Percentiles rank a stretch among this genome's conserved stretches.
These are phyloP conservation scores for Fusarium bactridioides DNA, from an alignment of 2,329 filamentous ascomycete species.

Conservation along the genomic window DNA sequence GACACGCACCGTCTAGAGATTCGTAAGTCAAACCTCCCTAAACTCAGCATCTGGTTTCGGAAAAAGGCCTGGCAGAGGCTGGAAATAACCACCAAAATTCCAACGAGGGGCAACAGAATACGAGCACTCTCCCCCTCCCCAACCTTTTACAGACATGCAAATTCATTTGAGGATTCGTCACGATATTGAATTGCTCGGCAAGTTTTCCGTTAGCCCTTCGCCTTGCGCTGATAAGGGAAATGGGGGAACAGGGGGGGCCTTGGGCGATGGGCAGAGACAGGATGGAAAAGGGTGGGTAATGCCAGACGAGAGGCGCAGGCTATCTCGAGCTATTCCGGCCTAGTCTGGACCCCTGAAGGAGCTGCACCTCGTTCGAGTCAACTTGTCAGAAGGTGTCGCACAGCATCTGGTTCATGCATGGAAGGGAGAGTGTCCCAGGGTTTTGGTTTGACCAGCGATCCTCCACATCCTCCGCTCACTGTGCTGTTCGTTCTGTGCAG, in stretches of 20 bases:
- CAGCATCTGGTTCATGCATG: conserved; percentile 23
- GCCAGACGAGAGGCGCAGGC: conserved; percentile 31
- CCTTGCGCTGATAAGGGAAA: conserved; percentile 20
- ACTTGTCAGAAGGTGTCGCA: conserved; percentile 21
- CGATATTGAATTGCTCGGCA: conserved; percentile 3
- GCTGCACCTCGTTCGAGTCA: background rate
- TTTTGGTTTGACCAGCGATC: conserved; percentile 12
- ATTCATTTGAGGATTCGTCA: background rate
- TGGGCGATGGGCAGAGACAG: background rate
- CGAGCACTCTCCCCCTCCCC: background rate
- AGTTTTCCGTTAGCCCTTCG: conserved; percentile 1
- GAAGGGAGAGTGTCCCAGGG: conserved; percentile 15
- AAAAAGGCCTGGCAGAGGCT: conserved; percentile 7
- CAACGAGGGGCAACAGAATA: conserved; percentile 3
- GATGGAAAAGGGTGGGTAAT: conserved; percentile 1
- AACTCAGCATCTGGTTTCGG: conserved; percentile 5
- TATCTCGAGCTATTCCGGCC: background rate
- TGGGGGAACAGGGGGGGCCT: background rate
- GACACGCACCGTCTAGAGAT: conserved; percentile 28
- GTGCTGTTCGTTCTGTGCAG: no score
- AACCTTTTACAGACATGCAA: conserved; percentile 1
- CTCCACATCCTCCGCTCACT: background rate
- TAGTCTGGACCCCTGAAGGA: conserved; percentile 24
- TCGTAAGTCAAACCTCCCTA: background rate
- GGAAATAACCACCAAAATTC: conserved; percentile 5